phyloP scores from a whole-genome alignment of 2,329 filamentous ascomycete species.

The Penicillium psychrosexuale region DNA sequence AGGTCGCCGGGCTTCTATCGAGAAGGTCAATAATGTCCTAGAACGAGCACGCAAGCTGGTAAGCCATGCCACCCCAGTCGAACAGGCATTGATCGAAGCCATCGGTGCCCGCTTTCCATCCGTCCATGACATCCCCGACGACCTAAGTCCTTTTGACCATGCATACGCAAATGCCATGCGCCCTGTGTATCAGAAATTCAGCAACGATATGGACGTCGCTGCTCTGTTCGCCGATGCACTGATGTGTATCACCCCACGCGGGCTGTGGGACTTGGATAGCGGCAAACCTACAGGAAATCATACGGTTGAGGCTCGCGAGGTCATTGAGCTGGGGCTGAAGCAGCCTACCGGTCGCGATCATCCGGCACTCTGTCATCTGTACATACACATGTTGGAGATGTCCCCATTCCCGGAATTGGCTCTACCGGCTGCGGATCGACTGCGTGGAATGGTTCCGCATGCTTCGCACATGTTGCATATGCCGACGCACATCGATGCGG shows the following conservation, averaged over 20 bases:
- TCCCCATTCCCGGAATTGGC: conserved; percentile 61
- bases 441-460: conserved; percentile 64
- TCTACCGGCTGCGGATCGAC: conserved; percentile 56
- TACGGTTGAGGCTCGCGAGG: conserved; percentile 55
- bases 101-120: conserved; percentile 59
- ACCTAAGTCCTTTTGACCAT: conserved; percentile 53
- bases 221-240: conserved; percentile 61
- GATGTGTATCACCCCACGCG: conserved; percentile 63
- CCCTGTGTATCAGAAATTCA: conserved; percentile 50
- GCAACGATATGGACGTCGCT: conserved; percentile 58
- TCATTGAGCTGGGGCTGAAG: conserved; percentile 57
- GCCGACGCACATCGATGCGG: conserved; percentile 71
- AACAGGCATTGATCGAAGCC: conserved; percentile 62
- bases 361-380: conserved; percentile 68
- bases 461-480: conserved; percentile 70
- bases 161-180: conserved; percentile 61
- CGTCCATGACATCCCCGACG: conserved; percentile 41
- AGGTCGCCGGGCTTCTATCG: conserved; percentile 52
- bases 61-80: conserved; percentile 46
- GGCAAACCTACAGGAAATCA: conserved; percentile 55
- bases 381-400: conserved; percentile 76
- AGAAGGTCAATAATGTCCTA: conserved; percentile 44
- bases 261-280: conserved; percentile 58
- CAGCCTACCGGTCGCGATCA: conserved; percentile 52
- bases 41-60: conserved; percentile 41